Percentiles rank a stretch among this genome's conserved stretches.
These are phyloP conservation scores for Cryptosporidium viatorum DNA, from an alignment of 169 alveolate genomes.

Conservation along the genomic window DNA sequence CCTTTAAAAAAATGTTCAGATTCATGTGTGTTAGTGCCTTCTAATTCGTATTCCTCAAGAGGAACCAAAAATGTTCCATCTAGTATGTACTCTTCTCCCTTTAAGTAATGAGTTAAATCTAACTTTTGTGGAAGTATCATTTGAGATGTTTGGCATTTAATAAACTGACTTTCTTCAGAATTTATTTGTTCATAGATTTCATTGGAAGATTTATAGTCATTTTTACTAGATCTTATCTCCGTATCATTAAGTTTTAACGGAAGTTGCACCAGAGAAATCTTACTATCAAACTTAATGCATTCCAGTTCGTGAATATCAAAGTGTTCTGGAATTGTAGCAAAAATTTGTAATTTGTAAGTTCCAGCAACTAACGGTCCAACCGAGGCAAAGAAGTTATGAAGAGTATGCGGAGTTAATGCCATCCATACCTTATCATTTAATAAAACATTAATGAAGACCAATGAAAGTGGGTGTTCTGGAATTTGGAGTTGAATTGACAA, in stretches of 20 bases:
- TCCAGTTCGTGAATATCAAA: background rate
- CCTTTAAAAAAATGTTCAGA: conserved; percentile 12
- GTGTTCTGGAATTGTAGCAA: background rate
- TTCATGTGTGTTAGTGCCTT: background rate
- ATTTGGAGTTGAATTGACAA: conserved; percentile 6
- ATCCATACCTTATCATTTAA: conserved; percentile 22
- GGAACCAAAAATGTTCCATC: conserved; percentile 59
- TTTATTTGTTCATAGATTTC: background rate
- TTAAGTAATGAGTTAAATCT: conserved; percentile 14
- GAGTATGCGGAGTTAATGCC: conserved; percentile 16
- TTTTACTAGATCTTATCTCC: background rate
- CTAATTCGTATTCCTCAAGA: conserved; percentile 35
- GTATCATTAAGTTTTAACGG: background rate
- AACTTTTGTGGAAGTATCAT: conserved; percentile 36
- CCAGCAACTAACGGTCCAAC: conserved; percentile 59
- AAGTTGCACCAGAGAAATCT: conserved; percentile 28
- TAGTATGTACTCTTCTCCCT: conserved; percentile 28
- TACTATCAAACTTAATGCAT: conserved; percentile 6
- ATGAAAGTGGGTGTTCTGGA: conserved; percentile 30
- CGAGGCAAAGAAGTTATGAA: conserved; percentile 20
- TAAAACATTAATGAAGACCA: conserved; percentile 20
- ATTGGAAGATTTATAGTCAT: background rate
- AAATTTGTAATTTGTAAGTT: conserved; percentile 29
- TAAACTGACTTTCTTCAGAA: background rate
- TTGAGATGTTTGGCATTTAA: conserved; percentile 23